A percentile compares a stretch with the other conserved stretches of the same genome.
Evolutionary conservation across 805 yeast species (phyloP).

Genomic region (Zygoascus ofunaensis): DNA sequence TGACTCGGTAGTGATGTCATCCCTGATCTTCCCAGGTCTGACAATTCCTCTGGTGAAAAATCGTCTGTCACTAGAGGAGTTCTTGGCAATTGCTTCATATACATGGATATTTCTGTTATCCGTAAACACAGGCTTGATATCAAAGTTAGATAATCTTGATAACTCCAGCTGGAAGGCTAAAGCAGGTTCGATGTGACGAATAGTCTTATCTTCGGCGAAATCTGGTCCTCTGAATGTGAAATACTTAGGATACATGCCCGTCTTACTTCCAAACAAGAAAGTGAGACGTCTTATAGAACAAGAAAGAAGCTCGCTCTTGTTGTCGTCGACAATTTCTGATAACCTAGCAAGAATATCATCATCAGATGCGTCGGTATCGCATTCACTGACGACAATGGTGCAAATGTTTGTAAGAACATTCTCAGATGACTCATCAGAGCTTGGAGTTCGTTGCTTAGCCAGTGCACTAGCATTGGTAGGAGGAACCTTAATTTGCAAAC

Average conservation of each 20-base stretch:
- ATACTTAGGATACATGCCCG: constrained; percentile 89
- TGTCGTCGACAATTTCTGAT: constrained; percentile 54
- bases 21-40: constrained; percentile 90
- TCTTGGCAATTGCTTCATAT: constrained; percentile 92
- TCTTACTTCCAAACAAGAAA: constrained; percentile 72
- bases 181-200: constrained; percentile 98
- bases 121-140: constrained; percentile 88
- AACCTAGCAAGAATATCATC: constrained; percentile 57
- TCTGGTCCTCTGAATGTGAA: constrained; percentile 89
- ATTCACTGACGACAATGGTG: constrained; percentile 63
- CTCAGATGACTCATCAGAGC: constrained; percentile 10
- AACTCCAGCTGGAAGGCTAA: constrained; percentile 95
- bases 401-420: constrained; percentile 62
- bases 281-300: constrained; percentile 87
- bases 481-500: constrained; percentile 29
- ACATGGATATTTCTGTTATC: constrained; percentile 97
- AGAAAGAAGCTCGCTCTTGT: constrained; percentile 57
- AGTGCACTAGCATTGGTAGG: constrained; percentile 30
- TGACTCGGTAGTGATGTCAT: constrained; percentile 86
- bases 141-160: constrained; percentile 87
- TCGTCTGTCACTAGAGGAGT: constrained; percentile 86
- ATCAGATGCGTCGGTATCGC: constrained; percentile 69
- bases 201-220: constrained; percentile 79
- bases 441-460: constrained; percentile 38
- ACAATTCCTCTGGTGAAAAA: constrained; percentile 96